Percentiles rank a stretch among this genome's conserved stretches.
Evolutionary conservation across 1,139 yeast species (phyloP).

Genomic region (Kazachstania sp.): DNA sequence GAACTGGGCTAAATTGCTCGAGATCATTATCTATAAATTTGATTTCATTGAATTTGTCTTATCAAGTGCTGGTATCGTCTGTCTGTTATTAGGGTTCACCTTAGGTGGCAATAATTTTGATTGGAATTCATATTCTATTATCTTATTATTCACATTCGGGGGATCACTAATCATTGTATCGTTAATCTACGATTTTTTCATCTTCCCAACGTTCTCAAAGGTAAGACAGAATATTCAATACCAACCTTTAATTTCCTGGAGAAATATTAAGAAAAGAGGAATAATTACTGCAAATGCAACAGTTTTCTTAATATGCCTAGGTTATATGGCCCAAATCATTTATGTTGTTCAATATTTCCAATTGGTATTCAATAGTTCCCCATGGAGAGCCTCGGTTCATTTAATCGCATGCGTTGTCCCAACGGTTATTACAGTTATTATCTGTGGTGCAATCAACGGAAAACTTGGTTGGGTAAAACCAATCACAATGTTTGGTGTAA

Average conservation of each 20-base stretch:
- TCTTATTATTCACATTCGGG: constrained; percentile 49
- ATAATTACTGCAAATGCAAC: constrained; percentile 16
- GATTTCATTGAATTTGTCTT: constrained; percentile 44
- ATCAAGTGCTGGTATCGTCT: constrained; percentile 37
- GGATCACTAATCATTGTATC: constrained; percentile 38
- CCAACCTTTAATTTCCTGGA: constrained; percentile 20
- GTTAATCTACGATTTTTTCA: constrained; percentile 29
- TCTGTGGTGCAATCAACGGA: constrained; percentile 41
- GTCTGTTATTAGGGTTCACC: constrained; percentile 43
- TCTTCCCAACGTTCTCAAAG: constrained; percentile 10
- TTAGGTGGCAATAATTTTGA: constrained; percentile 43
- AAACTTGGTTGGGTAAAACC: constrained; percentile 44
- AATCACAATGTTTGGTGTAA: constrained; percentile 38
- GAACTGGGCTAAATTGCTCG: constrained; percentile 7
- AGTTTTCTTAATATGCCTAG: constrained; percentile 14
- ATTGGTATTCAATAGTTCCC: constrained; percentile 21
- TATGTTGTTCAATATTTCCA: constrained; percentile 24
- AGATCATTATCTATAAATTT: constrained; percentile 19
- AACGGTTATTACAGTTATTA: constrained; percentile 41
- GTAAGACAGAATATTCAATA: constrained; percentile 9
- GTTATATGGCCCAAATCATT: constrained; percentile 14
- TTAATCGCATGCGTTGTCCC: constrained; percentile 48
- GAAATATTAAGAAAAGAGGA: constrained; percentile 12
- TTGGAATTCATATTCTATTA: constrained; percentile 51
- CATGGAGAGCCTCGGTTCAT: constrained; percentile 53